Percentiles rank a stretch among this genome's conserved stretches.
phyloP scores from a whole-genome alignment of 2,329 filamentous ascomycete genomes.

The Basipetospora chlamydospora region DNA sequence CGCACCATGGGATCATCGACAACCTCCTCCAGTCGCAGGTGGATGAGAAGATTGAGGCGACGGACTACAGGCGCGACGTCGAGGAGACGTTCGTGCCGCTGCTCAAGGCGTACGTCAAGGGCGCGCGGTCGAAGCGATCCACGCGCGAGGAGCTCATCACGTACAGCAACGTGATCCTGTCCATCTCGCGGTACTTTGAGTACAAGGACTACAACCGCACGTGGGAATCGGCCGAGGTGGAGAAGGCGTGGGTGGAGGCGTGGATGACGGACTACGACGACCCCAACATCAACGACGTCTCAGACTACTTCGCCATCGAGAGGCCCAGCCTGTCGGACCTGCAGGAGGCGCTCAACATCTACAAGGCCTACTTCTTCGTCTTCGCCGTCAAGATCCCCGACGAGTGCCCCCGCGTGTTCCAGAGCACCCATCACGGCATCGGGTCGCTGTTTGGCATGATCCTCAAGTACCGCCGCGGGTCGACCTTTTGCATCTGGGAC shows the following conservation, averaged over 20 bases:
- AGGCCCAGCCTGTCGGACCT: conserved; percentile 21
- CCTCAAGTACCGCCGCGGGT: conserved; percentile 44
- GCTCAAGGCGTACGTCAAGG: conserved; percentile 31
- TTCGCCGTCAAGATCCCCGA: conserved; percentile 43
- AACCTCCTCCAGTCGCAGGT: conserved; percentile 37
- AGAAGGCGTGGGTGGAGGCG: conserved; percentile 31
- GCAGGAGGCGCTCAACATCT: conserved; percentile 19
- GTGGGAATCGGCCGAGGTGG: conserved; percentile 30
- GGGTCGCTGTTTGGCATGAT: conserved; percentile 46
- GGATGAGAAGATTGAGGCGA: conserved; percentile 27
- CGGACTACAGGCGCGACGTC: conserved; percentile 28
- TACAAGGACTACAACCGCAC: conserved; percentile 34
- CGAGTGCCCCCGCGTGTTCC: conserved; percentile 43
- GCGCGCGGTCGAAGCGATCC: conserved; percentile 29
- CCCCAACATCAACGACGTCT: conserved; percentile 18
- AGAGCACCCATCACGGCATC: conserved; percentile 48
- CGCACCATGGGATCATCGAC: conserved; percentile 37
- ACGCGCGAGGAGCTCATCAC: conserved; percentile 27
- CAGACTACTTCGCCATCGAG: conserved; percentile 18
- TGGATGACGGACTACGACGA: conserved; percentile 31
- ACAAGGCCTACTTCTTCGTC: conserved; percentile 34
- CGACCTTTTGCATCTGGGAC: conserved; percentile 48
- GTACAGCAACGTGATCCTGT: conserved; percentile 31
- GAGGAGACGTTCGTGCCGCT: conserved; percentile 38
- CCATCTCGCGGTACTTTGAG: conserved; percentile 35